Conservation (phyloP, 192 early-diverging fungal genomes). For the Backusella macrospora region DNA sequence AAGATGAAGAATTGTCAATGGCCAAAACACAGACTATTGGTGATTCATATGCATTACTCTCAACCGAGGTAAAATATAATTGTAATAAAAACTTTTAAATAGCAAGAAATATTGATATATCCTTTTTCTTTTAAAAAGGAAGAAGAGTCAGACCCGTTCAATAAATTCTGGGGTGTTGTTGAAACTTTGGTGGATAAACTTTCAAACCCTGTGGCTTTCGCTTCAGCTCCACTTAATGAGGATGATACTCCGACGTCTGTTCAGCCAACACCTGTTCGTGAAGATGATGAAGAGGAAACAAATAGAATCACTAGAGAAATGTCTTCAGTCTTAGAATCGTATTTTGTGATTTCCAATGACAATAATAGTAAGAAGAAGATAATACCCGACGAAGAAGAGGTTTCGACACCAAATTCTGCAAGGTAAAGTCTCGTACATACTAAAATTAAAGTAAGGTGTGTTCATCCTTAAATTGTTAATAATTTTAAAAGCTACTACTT, state of each 20-base stretch:
- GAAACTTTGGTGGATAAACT: slow-evolving; percentile 75
- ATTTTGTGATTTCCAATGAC: slow-evolving; percentile 46
- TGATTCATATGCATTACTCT: slow-evolving; percentile 38
- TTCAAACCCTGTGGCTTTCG: slow-evolving; percentile 66
- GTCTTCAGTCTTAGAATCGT: slow-evolving; percentile 57
- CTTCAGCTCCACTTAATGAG: slow-evolving; percentile 55
- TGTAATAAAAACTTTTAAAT: no score
- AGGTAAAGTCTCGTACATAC: background rate
- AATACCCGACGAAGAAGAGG: slow-evolving; percentile 5
- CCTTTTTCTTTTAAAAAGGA: slow-evolving; percentile 37
- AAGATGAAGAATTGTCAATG: slow-evolving; percentile 7
- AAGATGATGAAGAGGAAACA: slow-evolving; percentile 21
- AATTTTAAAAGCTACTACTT: slow-evolving; percentile 12
- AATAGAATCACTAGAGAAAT: slow-evolving; percentile 21
- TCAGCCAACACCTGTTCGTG: background rate
- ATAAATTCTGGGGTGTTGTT: slow-evolving; percentile 80
- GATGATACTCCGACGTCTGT: slow-evolving; percentile 35
- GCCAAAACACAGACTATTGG: slow-evolving; percentile 23
- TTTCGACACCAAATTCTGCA: slow-evolving; percentile 1
- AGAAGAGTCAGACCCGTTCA: slow-evolving; percentile 78
- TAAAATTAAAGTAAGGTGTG: background rate
- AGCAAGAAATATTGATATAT: background rate
- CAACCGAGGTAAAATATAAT: slow-evolving; percentile 16
- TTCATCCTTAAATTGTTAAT: background rate
- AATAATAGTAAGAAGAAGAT: background rate